A percentile compares a stretch with the other conserved stretches of the same genome.
Evolutionary conservation across 2,329 filamentous ascomycete species (phyloP).

Genomic region (Aureobasidium leucospermi): DNA sequence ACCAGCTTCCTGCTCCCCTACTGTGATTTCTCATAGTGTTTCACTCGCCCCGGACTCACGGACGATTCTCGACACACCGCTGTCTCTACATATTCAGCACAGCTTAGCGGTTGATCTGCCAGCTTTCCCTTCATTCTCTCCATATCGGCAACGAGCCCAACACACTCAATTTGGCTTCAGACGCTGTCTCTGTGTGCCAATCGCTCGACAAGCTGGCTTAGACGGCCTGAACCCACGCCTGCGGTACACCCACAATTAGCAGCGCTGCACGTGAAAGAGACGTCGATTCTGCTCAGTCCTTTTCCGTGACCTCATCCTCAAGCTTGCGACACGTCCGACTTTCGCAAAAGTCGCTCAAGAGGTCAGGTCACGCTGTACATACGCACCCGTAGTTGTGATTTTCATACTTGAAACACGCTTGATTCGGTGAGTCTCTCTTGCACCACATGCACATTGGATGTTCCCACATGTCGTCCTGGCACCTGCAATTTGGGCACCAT

Average conservation of each 20-base stretch:
- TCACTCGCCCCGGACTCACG: background rate
- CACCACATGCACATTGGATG: background rate
- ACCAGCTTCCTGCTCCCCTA: background rate
- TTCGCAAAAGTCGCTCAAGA: background rate
- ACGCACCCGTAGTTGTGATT: slow-evolving; percentile 2
- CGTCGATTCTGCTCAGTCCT: slow-evolving; percentile 1
- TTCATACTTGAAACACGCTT: slow-evolving; percentile 4
- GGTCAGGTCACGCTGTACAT: background rate
- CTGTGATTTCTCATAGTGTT: slow-evolving; percentile 4
- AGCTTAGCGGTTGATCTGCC: background rate
- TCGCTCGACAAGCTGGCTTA: background rate
- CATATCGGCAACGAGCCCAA: background rate
- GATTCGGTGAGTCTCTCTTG: slow-evolving; percentile 1
- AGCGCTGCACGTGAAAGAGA: slow-evolving; percentile 1
- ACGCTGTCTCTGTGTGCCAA: background rate
- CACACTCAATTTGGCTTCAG: background rate
- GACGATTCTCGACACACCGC: background rate
- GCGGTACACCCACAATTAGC: background rate
- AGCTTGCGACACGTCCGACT: background rate
- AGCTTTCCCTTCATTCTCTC: background rate
- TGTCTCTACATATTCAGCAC: background rate
- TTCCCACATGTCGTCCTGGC: background rate
- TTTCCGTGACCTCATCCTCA: slow-evolving; percentile 2
- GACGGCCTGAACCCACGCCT: background rate
- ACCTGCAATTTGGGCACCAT: background rate